Evolutionary conservation across 78 protist species (phyloP).

Genomic region (Bodo saltans): DNA sequence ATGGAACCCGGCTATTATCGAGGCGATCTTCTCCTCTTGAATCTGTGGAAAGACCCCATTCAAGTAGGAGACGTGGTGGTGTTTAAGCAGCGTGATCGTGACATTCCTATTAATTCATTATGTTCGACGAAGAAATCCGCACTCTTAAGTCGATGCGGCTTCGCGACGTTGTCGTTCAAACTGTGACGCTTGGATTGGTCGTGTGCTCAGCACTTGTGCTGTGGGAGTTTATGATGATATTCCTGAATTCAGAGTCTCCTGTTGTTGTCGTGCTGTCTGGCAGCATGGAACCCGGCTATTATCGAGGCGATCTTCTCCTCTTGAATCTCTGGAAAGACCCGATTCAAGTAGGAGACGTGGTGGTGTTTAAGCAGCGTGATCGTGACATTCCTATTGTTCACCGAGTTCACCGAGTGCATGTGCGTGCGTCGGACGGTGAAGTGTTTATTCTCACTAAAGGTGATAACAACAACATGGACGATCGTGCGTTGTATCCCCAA

Average conservation of each 20-base stretch:
- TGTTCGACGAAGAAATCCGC: not conserved
- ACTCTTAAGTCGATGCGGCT: not conserved
- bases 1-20: not conserved
- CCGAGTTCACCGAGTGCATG: slow-evolving; percentile 54
- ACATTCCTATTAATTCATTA: too few relatives aligned
- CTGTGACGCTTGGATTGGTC: slow-evolving; percentile 63
- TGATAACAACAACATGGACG: slow-evolving; percentile 81
- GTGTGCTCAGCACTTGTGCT: slow-evolving; percentile 81
- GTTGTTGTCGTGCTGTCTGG: slow-evolving; percentile 91
- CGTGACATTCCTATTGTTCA: slow-evolving; percentile 91
- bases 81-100: not conserved
- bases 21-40: not conserved
- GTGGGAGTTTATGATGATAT: slow-evolving; percentile 79
- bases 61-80: too few relatives aligned
- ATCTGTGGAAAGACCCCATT: too few relatives aligned
- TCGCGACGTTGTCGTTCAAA: not conserved
- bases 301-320: slow-evolving; percentile 84
- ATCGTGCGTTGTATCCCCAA: slow-evolving; percentile 65
- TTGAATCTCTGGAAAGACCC: slow-evolving; percentile 51
- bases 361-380: slow-evolving; percentile 71
- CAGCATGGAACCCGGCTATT: slow-evolving; percentile 85
- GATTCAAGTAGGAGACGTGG: slow-evolving; percentile 77
- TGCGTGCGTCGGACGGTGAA: not conserved
- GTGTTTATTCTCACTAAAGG: slow-evolving; percentile 80
- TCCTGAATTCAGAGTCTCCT: slow-evolving; percentile 77